Evolutionary conservation across 2,329 filamentous ascomycete species (phyloP).

Genomic region (Thielaviopsis euricoi): DNA sequence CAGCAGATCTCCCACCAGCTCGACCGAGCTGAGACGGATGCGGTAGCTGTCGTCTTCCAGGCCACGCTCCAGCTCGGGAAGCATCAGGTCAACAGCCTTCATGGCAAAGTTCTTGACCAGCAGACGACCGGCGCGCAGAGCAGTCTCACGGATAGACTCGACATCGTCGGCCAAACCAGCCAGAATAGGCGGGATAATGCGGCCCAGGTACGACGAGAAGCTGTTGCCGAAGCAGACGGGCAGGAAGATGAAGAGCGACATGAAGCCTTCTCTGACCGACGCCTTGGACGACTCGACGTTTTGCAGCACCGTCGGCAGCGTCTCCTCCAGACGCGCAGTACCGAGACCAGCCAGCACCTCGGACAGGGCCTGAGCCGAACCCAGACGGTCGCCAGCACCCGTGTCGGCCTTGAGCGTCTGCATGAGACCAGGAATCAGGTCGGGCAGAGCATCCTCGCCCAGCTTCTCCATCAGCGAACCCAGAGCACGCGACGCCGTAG

Average conservation of each 20-base stretch:
- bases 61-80: conserved; percentile 89
- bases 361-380: conserved; percentile 88
- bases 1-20: conserved; percentile 86
- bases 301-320: conserved; percentile 84
- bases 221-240: conserved; percentile 98
- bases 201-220: conserved; percentile 87
- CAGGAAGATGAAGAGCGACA: conserved; percentile 98
- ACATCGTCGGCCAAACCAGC: conserved; percentile 89
- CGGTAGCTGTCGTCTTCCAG: conserved; percentile 95
- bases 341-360: conserved; percentile 93
- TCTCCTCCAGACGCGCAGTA: conserved; percentile 84
- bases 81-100: conserved; percentile 78
- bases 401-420: conserved; percentile 93
- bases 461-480: conserved; percentile 97
- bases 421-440: conserved; percentile 96
- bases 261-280: conserved; percentile 90
- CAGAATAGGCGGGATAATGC: conserved; percentile 89
- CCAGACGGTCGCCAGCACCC: conserved; percentile 85
- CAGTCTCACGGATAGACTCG: conserved; percentile 93
- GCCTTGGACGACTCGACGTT: conserved; percentile 87
- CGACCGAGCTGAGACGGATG: conserved; percentile 94
- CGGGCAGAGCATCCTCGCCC: conserved; percentile 87
- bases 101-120: conserved; percentile 98
- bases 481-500: conserved; percentile 87
- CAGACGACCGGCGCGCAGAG: conserved; percentile 78